phyloP scores from a whole-genome alignment of 1,284 basidiomycete genomes.

The Heterobasidion annosum region DNA sequence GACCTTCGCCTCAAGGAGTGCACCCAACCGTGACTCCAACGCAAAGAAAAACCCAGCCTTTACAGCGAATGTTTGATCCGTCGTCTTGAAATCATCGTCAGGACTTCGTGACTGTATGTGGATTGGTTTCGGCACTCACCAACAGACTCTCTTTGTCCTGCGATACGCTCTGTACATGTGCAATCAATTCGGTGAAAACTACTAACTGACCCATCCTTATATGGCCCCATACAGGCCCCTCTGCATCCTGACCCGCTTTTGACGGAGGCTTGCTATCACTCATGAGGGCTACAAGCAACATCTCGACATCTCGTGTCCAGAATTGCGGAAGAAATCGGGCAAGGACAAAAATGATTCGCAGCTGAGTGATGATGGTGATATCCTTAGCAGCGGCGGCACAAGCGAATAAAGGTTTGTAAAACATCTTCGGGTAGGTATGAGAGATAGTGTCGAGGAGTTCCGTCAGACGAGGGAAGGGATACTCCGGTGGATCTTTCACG shows the following conservation, averaged over 20 bases:
- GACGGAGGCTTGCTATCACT: conserved; percentile 31
- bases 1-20: conserved; percentile 57
- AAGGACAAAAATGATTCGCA: conserved; percentile 43
- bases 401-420: conserved; percentile 70
- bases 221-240: conserved; percentile 26
- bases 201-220: conserved; percentile 59
- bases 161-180: conserved; percentile 34
- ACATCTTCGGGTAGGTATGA: conserved; percentile 48
- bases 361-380: conserved; percentile 45
- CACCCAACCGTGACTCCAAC: conserved; percentile 50
- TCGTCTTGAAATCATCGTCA: conserved; percentile 14
- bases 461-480: conserved; percentile 34
- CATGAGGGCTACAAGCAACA: conserved; percentile 67
- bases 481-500: conserved; percentile 36
- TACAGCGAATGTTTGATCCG: conserved; percentile 25
- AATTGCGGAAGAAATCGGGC: conserved; percentile 49
- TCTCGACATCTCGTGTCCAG: conserved; percentile 69
- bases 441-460: conserved; percentile 43
- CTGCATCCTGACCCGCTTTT: conserved; percentile 17
- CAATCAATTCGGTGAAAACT: conserved; percentile 55
- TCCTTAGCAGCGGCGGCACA: conserved; percentile 59
- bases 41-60: conserved; percentile 40
- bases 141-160: conserved; percentile 28
- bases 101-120: background rate
- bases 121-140: conserved; percentile 19